Percentiles rank a stretch among this genome's conserved stretches.
Conservation (phyloP, 1,139 yeast species). For the Pichia sp. region DNA sequence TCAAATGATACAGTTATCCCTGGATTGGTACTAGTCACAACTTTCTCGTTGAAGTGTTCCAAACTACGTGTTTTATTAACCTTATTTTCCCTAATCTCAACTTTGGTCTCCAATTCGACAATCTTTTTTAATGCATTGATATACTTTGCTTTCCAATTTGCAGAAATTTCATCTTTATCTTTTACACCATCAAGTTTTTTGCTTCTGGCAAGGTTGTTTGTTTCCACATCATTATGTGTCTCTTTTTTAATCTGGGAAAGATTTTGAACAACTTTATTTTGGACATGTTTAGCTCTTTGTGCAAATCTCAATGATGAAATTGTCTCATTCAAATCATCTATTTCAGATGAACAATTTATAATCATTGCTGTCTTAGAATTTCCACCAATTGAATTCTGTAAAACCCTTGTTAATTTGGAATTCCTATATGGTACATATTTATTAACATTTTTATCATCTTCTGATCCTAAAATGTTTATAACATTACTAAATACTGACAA, state of each 20-base stretch:
- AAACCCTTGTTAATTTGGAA: conserved; percentile 72
- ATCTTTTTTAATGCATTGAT: conserved; percentile 10
- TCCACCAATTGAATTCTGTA: conserved; percentile 85
- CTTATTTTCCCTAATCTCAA: neutral
- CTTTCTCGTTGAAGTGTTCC: neutral
- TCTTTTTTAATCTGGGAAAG: conserved; percentile 37
- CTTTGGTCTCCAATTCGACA: conserved; percentile 7
- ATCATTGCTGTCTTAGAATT: conserved; percentile 77
- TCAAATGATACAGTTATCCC: conserved; percentile 1
- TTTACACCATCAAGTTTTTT: neutral
- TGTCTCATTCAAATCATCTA: conserved; percentile 59
- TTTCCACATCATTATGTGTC: neutral
- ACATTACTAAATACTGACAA: conserved; percentile 76
- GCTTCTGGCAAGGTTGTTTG: neutral
- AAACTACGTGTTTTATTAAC: neutral
- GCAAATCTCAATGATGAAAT: conserved; percentile 77
- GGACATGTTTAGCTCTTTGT: conserved; percentile 54
- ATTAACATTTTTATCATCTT: conserved; percentile 30
- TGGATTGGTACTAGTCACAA: neutral
- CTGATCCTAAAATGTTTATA: conserved; percentile 58
- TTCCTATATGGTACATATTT: conserved; percentile 75
- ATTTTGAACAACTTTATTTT: conserved; percentile 22
- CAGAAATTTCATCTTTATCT: neutral
- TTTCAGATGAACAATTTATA: conserved; percentile 70
- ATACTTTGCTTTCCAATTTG: conserved; percentile 10